Evolutionary conservation across 1,284 basidiomycete species (phyloP).

Genomic region (Rhodotorula sp.): DNA sequence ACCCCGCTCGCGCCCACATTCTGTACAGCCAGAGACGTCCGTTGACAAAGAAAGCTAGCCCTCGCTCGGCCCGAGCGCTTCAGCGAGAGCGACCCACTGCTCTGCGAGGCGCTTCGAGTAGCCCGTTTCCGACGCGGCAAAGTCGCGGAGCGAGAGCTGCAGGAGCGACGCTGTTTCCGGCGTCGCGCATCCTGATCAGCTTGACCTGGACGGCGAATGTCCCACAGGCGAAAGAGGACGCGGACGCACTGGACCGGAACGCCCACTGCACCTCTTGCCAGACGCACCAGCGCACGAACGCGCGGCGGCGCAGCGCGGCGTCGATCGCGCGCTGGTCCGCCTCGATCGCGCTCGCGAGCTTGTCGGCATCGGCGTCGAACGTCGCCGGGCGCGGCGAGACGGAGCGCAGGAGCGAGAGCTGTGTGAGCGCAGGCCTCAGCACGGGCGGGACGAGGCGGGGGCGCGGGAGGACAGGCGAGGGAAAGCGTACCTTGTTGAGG

Average conservation of each 20-base stretch:
- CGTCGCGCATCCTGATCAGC: neutral
- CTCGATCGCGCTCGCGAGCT: conserved; percentile 26
- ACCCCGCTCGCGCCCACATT: no score
- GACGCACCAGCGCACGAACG: conserved; percentile 41
- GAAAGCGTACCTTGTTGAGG: conserved; percentile 58
- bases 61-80: neutral
- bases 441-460: neutral
- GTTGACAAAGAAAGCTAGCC: no score
- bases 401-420: conserved; percentile 26
- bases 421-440: no score
- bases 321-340: conserved; percentile 41
- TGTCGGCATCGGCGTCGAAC: conserved; percentile 31
- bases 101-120: neutral
- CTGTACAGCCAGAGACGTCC: no score
- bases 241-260: conserved; percentile 25
- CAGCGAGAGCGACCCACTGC: conserved; percentile 12
- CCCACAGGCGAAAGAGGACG: neutral
- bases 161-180: conserved; percentile 9
- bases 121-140: conserved; percentile 3
- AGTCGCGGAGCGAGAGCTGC: conserved; percentile 1
- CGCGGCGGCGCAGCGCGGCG: conserved; percentile 27
- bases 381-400: conserved; percentile 10
- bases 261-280: conserved; percentile 40
- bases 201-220: no score
- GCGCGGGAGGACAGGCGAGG: neutral